A percentile compares a stretch with the other conserved stretches of the same genome.
Evolutionary conservation across 129 eudicot genomes (phyloP).

Genomic region (Pseudognaphalium luteoalbum): DNA sequence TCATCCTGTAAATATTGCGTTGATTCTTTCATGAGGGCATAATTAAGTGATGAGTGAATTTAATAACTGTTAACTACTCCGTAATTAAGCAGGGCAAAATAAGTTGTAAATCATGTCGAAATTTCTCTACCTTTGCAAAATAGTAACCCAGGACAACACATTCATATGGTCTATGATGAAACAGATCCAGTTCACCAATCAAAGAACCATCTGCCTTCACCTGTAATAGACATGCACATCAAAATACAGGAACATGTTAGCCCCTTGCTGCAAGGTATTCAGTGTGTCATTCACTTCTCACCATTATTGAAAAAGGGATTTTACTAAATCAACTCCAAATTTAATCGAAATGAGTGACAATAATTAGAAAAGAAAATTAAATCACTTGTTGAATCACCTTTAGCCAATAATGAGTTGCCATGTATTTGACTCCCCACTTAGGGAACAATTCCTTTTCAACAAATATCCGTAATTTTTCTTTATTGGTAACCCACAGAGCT

Average conservation of each 20-base stretch:
- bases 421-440: conserved; percentile 80
- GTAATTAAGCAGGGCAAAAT: background rate
- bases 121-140: conserved; percentile 43
- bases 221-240: conserved; percentile 37
- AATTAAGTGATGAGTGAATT: background rate
- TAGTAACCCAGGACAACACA: conserved; percentile 82
- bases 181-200: conserved; percentile 83
- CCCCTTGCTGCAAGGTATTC: background rate
- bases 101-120: conserved; percentile 13
- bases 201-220: conserved; percentile 85
- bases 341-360: background rate
- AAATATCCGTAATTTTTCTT: conserved; percentile 79
- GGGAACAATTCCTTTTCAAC: conserved; percentile 86
- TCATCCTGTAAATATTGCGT: conserved; percentile 41
- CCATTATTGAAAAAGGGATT: background rate
- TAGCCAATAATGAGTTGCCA: conserved; percentile 81
- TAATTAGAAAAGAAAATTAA: background rate
- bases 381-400: conserved; percentile 49
- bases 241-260: background rate
- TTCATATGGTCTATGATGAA: conserved; percentile 96
- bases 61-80: background rate
- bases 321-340: background rate
- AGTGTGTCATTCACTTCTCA: background rate
- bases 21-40: background rate
- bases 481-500: conserved; percentile 94